Conservation (phyloP, 163 green algal species). For the Trebouxiophyceae sp. region DNA sequence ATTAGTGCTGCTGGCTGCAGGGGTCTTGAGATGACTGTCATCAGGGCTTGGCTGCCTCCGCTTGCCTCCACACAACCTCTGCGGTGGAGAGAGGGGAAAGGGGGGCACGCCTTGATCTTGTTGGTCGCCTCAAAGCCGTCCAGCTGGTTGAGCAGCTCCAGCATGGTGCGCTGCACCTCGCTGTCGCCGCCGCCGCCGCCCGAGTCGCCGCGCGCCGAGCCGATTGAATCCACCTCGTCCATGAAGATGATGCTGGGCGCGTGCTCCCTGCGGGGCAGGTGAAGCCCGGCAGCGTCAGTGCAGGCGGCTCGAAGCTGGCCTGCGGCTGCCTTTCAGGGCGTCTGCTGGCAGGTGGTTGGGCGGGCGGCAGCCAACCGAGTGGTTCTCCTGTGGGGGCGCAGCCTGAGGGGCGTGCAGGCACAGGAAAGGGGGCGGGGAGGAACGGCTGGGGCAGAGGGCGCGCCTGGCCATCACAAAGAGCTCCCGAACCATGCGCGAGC, state of each 20-base stretch:
- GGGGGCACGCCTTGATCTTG: conserved; percentile 88
- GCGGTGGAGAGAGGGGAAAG: background rate
- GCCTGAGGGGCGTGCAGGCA: background rate
- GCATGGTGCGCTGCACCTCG: conserved; percentile 99
- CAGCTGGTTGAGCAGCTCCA: conserved; percentile 99
- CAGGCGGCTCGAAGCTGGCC: too few relatives aligned
- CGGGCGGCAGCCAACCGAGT: background rate
- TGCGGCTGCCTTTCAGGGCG: background rate
- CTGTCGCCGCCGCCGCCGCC: conserved; percentile 75
- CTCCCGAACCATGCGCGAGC: conserved; percentile 95
- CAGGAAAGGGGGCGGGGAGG: too few relatives aligned
- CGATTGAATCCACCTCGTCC: conserved; percentile 99
- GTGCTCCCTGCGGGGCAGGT: conserved; percentile 86
- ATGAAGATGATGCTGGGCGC: conserved; percentile 99
- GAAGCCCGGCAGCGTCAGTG: too few relatives aligned
- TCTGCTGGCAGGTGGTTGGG: background rate
- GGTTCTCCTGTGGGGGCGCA: background rate
- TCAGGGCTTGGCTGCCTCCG: too few relatives aligned
- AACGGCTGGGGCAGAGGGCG: too few relatives aligned
- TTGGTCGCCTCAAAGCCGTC: conserved; percentile 98
- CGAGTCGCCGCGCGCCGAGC: conserved; percentile 81
- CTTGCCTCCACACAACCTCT: too few relatives aligned
- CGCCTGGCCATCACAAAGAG: conserved; percentile 98
- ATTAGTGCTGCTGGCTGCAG: background rate
- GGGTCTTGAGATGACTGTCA: too few relatives aligned